A percentile compares a stretch with the other conserved stretches of the same genome.
phyloP scores from a whole-genome alignment of 176 grass and related monocot species.

The Rhynchospora pubera region DNA sequence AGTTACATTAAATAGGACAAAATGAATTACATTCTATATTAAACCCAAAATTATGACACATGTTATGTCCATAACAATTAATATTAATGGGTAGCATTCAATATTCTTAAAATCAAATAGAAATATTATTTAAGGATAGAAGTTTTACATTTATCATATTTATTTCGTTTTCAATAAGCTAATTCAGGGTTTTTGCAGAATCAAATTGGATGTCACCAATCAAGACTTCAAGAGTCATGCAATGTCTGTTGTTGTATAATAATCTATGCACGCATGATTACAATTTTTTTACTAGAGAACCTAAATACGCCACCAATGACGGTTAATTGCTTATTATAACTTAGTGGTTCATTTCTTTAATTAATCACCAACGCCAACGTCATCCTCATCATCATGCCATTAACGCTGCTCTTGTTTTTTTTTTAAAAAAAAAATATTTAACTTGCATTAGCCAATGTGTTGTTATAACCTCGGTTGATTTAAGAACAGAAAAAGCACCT shows the following conservation, averaged over 20 bases:
- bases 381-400: not conserved
- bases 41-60: too few relatives aligned
- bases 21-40: too few relatives aligned
- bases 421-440: not conserved
- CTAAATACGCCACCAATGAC: not conserved
- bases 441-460: not conserved
- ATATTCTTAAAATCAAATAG: too few relatives aligned
- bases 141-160: too few relatives aligned
- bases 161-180: too few relatives aligned
- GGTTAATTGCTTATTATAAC: not conserved
- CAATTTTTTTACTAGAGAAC: not conserved
- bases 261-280: not conserved
- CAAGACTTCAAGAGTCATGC: not conserved
- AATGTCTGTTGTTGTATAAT: not conserved
- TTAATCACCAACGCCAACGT: not conserved
- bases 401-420: not conserved
- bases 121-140: too few relatives aligned
- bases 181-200: too few relatives aligned
- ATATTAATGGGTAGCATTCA: too few relatives aligned
- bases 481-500: not conserved
- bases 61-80: too few relatives aligned
- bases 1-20: too few relatives aligned
- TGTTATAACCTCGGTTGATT: not conserved
- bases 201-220: too few relatives aligned
- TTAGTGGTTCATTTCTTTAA: not conserved